Evolutionary conservation across 345 rosid genomes (phyloP), one percentile per base, ranked within the genome.

Genomic region (Populus euphratica): DNA sequence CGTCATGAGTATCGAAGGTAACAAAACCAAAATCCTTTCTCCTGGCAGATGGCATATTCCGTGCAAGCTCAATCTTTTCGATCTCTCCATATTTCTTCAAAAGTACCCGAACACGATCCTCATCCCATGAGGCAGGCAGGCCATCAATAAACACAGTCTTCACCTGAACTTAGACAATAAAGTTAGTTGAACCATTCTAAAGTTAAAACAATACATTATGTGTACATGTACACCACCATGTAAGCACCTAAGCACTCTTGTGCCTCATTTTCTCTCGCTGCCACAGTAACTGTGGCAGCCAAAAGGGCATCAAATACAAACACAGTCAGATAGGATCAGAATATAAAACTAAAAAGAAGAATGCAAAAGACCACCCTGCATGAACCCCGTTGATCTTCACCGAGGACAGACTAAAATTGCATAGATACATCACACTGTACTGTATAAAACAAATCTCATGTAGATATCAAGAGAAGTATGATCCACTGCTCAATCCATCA

Each of bases 21-120:
- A 96, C 95, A 87, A 96, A 96, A 75, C 99, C 99, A 78, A 92
- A 96, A 87, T 96, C 98, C 86, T 89, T 94, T 83, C 99, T 89
- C 89, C 88, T 91, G 29, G 98, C 99, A 81, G 96, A 91, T 77
- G 98, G 98, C 99, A 96, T 93, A 73, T 92, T 96, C 70, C 98
- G 89, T 1, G 99, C 97, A 90, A 96, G 99, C 86, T 96, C 99
- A 76, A 96, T 74, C 87, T 92, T 96, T 79, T 90, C 98, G 77
- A 96, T 81, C 79, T 86, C 88, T 41, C 99, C 99, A 81, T 89
- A 92, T 72, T 74, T 83, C 87, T 90, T 92, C 39, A 93, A 79
- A 66, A 92, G 84, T 56, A 89, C 89, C 33, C 88, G 85, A 56
- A 96, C 94, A 79, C 77, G 90, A 79, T 96, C 97, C 83, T 96